Evolutionary conservation across 768 basidiomycete genomes (phyloP), one percentile per base, ranked within the genome.

Genomic region (Boletellus ananas): DNA sequence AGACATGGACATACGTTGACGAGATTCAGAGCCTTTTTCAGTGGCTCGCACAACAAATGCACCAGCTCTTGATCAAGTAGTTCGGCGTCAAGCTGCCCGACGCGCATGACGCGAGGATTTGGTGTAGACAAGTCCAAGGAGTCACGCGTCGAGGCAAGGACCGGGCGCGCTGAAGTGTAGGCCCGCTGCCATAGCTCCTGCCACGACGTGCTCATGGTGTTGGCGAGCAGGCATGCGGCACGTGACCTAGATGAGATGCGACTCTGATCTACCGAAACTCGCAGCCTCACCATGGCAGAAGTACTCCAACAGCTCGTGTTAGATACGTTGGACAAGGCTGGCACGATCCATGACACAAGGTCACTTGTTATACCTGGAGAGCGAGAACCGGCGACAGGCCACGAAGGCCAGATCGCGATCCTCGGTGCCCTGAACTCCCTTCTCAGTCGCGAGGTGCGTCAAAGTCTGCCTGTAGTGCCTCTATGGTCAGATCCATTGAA

Each of bases 381-480:
- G 60, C 66, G 72, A 21, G 66, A 72, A 20, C 74, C 77, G 34
- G 85, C 87, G 2, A 68, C 74, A 7, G 76, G 81, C 44, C 80
- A 83, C 66, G 90, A 93, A 64, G 81, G 79, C 49, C 95, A 97
- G 74, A 84, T 85, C 58, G 74, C 75, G 45, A 80, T 98, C 58
- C 84, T 94, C 41, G 92, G 91, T 56, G 94, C 90, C 2, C 75
- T 99, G 59, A 97, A 96, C 71, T 95, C 92, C 25, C 76, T 99
- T 47, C 72, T 79, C 14, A 88, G 87, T 66, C 86, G 89, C 63
- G 90, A 96, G 62, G 93, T 89, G 62, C 58, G 78, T 74, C 35
- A 29, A 43, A 43, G 7, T 31, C 40, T 44, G 8, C 47, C 52
- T 8, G 49, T 35, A 35, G 36, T 49, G 41, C 49, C 25, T 47